Conservation (phyloP, 2,329 filamentous ascomycete species). For the Falciphora oryzae region DNA sequence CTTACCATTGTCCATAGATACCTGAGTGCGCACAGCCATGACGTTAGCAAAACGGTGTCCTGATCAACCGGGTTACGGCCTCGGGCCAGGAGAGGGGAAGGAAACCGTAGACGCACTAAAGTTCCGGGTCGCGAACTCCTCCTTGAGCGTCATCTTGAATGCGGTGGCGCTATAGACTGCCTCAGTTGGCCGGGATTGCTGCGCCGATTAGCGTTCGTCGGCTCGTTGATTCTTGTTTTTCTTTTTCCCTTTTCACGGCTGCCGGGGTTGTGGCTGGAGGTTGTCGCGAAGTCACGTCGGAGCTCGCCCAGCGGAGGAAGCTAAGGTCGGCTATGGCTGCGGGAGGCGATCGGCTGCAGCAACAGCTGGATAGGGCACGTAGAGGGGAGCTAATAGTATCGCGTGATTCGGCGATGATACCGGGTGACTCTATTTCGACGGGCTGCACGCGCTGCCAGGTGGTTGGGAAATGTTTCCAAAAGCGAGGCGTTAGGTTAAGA, state of each 20-base stretch:
- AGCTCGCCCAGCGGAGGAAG: background rate
- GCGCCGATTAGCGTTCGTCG: background rate
- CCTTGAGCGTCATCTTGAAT: slow-evolving; percentile 61
- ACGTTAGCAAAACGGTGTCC: slow-evolving; percentile 13
- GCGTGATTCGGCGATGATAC: background rate
- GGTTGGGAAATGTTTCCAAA: background rate
- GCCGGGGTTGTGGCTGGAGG: background rate
- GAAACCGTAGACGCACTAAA: slow-evolving; percentile 54
- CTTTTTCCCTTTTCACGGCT: background rate
- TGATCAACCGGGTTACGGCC: slow-evolving; percentile 4
- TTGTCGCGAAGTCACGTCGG: background rate
- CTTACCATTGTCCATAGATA: slow-evolving; percentile 74
- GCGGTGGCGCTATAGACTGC: background rate
- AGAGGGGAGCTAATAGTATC: background rate
- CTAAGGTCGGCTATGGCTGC: background rate
- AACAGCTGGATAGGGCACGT: background rate
- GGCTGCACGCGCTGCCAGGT: background rate
- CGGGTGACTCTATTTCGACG: background rate
- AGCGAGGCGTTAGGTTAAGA: background rate
- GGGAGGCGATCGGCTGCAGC: background rate
- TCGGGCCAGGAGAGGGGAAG: slow-evolving; percentile 10
- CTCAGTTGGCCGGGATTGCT: background rate
- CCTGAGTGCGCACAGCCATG: slow-evolving; percentile 45
- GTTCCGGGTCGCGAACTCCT: slow-evolving; percentile 67
- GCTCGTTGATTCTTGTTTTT: background rate